Conservation (phyloP, 805 yeast species). For the Maudiozyma barnettii region DNA sequence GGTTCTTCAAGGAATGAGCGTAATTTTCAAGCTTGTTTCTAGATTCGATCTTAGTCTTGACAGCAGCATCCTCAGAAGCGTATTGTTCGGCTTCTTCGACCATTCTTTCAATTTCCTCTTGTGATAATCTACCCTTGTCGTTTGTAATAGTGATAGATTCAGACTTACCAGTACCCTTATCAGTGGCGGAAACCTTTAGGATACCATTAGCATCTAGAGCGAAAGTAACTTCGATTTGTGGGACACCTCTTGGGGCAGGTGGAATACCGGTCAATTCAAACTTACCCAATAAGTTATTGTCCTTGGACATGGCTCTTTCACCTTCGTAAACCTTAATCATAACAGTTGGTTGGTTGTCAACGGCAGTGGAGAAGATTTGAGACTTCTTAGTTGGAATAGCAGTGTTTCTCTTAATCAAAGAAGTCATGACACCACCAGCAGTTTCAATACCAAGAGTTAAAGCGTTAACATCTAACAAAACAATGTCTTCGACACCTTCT, state of each 20-base stretch:
- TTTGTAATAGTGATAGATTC: slow-evolving; percentile 87
- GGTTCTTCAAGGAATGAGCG: slow-evolving; percentile 72
- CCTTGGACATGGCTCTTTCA: slow-evolving; percentile 91
- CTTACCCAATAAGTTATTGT: slow-evolving; percentile 91
- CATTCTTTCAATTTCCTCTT: slow-evolving; percentile 95
- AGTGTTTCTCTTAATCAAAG: slow-evolving; percentile 87
- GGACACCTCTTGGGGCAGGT: slow-evolving; percentile 98
- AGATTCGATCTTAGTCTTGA: slow-evolving; percentile 78
- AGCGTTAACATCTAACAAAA: slow-evolving; percentile 87
- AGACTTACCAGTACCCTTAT: slow-evolving; percentile 89
- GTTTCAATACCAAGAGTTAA: slow-evolving; percentile 94
- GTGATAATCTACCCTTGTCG: slow-evolving; percentile 87
- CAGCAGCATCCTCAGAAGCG: slow-evolving; percentile 81
- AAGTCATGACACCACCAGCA: slow-evolving; percentile 96
- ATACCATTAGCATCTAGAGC: slow-evolving; percentile 97
- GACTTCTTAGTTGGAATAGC: slow-evolving; percentile 94
- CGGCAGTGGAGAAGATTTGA: slow-evolving; percentile 91
- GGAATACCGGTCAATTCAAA: slow-evolving; percentile 95
- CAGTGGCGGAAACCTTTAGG: slow-evolving; percentile 87
- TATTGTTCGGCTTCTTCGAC: slow-evolving; percentile 94
- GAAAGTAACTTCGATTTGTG: slow-evolving; percentile 95
- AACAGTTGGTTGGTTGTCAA: slow-evolving; percentile 93
- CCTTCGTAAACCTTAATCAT: slow-evolving; percentile 92
- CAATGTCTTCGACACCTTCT: slow-evolving; percentile 83
- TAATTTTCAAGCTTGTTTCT: slow-evolving; percentile 84